Percentiles rank a stretch among this genome's conserved stretches.
Conservation (phyloP, 768 basidiomycete species). For the Tephrocybe rancida region DNA sequence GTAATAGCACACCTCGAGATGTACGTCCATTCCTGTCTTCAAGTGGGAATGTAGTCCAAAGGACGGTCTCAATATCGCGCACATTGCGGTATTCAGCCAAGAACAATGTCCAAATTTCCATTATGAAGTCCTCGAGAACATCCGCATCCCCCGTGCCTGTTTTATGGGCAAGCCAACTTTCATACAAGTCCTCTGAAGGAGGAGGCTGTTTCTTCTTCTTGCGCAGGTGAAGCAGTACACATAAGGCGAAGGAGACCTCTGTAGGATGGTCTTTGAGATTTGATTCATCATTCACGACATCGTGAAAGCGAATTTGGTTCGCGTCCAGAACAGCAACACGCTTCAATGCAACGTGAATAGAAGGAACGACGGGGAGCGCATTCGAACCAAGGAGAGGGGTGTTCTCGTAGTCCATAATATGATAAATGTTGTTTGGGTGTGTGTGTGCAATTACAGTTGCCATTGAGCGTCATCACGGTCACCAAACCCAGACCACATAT, state of each 20-base stretch:
- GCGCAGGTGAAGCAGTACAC: constrained; percentile 37
- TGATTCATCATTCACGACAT: constrained; percentile 20
- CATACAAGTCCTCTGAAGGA: constrained; percentile 39
- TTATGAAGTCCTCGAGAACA: constrained; percentile 34
- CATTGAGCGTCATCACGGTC: neutral
- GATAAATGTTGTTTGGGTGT: constrained; percentile 16
- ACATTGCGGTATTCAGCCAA: constrained; percentile 39
- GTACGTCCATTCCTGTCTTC: constrained; percentile 21
- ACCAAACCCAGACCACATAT: constrained; percentile 1
- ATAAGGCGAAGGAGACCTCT: constrained; percentile 30
- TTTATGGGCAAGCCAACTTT: constrained; percentile 39
- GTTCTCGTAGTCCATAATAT: constrained; percentile 19
- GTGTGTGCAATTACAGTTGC: neutral
- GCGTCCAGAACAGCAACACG: constrained; percentile 22
- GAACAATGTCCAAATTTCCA: constrained; percentile 43
- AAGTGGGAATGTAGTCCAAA: constrained; percentile 50
- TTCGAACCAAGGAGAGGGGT: constrained; percentile 21
- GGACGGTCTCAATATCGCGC: constrained; percentile 44
- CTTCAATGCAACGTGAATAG: constrained; percentile 16
- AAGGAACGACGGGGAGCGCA: constrained; percentile 6
- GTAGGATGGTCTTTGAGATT: constrained; percentile 16
- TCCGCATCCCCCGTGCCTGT: constrained; percentile 24
- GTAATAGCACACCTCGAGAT: constrained; percentile 31
- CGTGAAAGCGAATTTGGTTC: constrained; percentile 20
- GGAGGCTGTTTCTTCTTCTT: constrained; percentile 19